Evolutionary conservation across 345 rosid genomes (phyloP).

Genomic region (Gossypium ekmanianum): DNA sequence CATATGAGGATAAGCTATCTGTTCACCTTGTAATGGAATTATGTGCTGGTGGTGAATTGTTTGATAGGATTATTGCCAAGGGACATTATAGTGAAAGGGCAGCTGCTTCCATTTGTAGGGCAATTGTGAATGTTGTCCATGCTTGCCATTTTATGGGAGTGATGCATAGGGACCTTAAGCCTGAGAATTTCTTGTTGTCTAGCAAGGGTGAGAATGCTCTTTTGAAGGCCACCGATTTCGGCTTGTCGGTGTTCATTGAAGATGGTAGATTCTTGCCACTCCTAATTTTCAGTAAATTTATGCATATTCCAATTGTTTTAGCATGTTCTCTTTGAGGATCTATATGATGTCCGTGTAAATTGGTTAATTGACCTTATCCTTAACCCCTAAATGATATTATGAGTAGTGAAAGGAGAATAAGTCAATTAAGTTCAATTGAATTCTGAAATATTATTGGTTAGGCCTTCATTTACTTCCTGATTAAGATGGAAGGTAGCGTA

Average conservation of each 20-base stretch:
- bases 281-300: neutral
- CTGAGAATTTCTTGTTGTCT: slow-evolving; percentile 84
- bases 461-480: neutral
- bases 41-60: slow-evolving; percentile 90
- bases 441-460: neutral
- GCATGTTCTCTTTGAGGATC: neutral
- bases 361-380: neutral
- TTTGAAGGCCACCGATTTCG: slow-evolving; percentile 82
- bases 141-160: slow-evolving; percentile 91
- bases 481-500: neutral
- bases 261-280: slow-evolving; percentile 30
- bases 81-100: slow-evolving; percentile 80
- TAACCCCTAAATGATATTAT: neutral
- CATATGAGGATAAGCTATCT: slow-evolving; percentile 77
- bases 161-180: slow-evolving; percentile 86
- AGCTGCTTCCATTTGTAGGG: slow-evolving; percentile 65
- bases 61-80: slow-evolving; percentile 69
- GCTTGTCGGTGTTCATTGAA: slow-evolving; percentile 63
- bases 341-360: neutral
- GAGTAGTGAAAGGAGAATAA: neutral
- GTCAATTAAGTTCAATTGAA: neutral
- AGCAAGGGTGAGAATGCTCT: slow-evolving; percentile 57
- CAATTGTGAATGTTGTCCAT: slow-evolving; percentile 72
- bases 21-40: slow-evolving; percentile 90
- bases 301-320: neutral